These are phyloP conservation scores for Lagenaria siceraria DNA, from an alignment of 306 rosid species.

Conservation along the genomic window DNA sequence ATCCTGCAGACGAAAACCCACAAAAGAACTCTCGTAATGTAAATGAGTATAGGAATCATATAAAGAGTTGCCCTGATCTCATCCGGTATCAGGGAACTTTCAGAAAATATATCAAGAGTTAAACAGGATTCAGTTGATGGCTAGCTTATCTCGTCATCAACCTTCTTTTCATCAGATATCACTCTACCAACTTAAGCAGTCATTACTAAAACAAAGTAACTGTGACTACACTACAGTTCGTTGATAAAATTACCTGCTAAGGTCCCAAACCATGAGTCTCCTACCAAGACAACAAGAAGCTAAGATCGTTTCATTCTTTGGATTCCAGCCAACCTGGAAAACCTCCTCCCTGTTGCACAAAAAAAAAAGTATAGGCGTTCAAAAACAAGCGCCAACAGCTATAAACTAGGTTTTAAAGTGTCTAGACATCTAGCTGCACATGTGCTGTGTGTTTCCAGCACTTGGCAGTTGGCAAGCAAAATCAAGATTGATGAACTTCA, in stretches of 20 bases:
- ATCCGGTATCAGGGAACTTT: neutral
- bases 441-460: neutral
- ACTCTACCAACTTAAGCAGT: neutral
- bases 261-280: constrained; percentile 99
- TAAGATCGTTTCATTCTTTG: constrained; percentile 88
- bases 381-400: neutral
- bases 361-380: constrained; percentile 14
- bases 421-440: neutral
- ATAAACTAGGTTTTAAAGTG: neutral
- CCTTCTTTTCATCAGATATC: neutral
- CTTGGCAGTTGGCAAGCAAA: neutral
- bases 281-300: constrained; percentile 96
- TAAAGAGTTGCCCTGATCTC: neutral
- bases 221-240: neutral
- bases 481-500: neutral
- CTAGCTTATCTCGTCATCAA: neutral
- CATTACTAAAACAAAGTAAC: neutral
- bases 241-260: constrained; percentile 66
- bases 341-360: constrained; percentile 75
- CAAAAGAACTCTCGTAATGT: neutral
- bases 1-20: constrained; percentile 39
- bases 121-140: neutral
- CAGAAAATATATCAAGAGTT: neutral
- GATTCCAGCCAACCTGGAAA: constrained; percentile 98
- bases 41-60: neutral